Evolutionary conservation across 2,329 filamentous ascomycete species (phyloP).

Genomic region (Venturia effusa): DNA sequence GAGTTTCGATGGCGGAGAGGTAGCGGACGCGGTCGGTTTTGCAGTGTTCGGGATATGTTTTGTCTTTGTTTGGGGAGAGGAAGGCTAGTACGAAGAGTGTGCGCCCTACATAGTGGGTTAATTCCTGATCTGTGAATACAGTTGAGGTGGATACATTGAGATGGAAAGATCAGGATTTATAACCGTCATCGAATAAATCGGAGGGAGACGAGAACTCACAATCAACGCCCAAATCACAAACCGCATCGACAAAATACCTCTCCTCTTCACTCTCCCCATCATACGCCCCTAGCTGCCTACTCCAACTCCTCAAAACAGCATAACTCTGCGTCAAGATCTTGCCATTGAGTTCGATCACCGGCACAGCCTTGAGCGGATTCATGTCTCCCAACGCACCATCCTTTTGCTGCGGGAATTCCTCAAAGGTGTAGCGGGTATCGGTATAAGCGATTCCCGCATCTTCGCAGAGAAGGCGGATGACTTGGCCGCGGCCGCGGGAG

Average conservation of each 20-base stretch:
- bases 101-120: conserved; percentile 16
- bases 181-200: background rate
- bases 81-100: conserved; percentile 21
- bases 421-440: conserved; percentile 21
- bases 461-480: conserved; percentile 19
- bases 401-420: conserved; percentile 21
- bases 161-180: no score
- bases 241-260: conserved; percentile 22
- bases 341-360: conserved; percentile 20
- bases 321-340: conserved; percentile 24
- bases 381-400: conserved; percentile 16
- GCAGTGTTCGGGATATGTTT: conserved; percentile 19
- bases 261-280: conserved; percentile 21
- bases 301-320: conserved; percentile 22
- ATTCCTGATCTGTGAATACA: background rate
- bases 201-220: conserved; percentile 13
- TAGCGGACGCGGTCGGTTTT: conserved; percentile 15
- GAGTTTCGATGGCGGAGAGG: conserved; percentile 12
- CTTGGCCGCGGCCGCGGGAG: conserved; percentile 22
- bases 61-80: conserved; percentile 18
- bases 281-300: conserved; percentile 19
- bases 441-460: conserved; percentile 22
- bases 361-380: conserved; percentile 19
- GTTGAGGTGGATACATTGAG: no score
- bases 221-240: conserved; percentile 22